Evolutionary conservation across 1,139 yeast genomes (phyloP).

Genomic region (Debaryomyces robertsiae): DNA sequence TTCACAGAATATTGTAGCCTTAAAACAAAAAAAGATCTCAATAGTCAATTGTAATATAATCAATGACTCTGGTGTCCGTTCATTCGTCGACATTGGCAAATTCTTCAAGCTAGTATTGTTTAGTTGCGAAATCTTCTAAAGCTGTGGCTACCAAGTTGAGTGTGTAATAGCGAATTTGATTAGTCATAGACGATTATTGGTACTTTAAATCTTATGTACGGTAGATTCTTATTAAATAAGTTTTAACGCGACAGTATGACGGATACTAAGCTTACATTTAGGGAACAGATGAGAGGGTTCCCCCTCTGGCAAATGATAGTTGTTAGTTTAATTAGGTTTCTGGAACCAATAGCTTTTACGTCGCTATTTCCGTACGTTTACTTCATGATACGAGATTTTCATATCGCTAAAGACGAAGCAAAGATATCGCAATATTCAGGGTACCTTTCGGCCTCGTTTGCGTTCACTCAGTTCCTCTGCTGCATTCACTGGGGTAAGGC

Average conservation of each 20-base stretch:
- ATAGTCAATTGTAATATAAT: too few species aligned
- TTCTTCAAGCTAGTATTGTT: too few species aligned
- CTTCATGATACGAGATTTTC: slow-evolving; percentile 43
- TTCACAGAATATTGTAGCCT: too few species aligned
- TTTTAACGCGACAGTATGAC: slow-evolving; percentile 6
- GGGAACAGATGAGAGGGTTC: slow-evolving; percentile 35
- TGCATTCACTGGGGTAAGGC: slow-evolving; percentile 42
- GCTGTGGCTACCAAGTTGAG: too few species aligned
- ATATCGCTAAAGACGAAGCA: slow-evolving; percentile 35
- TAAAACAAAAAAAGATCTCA: too few species aligned
- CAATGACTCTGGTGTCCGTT: too few species aligned
- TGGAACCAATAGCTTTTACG: slow-evolving; percentile 43
- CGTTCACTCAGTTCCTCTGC: slow-evolving; percentile 39
- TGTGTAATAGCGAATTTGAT: too few species aligned
- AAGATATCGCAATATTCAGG: slow-evolving; percentile 42
- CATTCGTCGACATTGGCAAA: too few species aligned
- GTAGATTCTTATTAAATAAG: too few species aligned
- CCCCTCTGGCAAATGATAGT: slow-evolving; percentile 39
- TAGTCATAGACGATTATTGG: too few species aligned
- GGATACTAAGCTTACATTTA: slow-evolving; percentile 16
- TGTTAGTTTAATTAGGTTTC: slow-evolving; percentile 34
- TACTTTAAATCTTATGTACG: too few species aligned
- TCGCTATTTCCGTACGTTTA: slow-evolving; percentile 43
- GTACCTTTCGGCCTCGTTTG: slow-evolving; percentile 40
- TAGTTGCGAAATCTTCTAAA: too few species aligned